A percentile compares a stretch with the other conserved stretches of the same genome.
Conservation (phyloP, 1,284 basidiomycete species). For the Abortiporus biennis region DNA sequence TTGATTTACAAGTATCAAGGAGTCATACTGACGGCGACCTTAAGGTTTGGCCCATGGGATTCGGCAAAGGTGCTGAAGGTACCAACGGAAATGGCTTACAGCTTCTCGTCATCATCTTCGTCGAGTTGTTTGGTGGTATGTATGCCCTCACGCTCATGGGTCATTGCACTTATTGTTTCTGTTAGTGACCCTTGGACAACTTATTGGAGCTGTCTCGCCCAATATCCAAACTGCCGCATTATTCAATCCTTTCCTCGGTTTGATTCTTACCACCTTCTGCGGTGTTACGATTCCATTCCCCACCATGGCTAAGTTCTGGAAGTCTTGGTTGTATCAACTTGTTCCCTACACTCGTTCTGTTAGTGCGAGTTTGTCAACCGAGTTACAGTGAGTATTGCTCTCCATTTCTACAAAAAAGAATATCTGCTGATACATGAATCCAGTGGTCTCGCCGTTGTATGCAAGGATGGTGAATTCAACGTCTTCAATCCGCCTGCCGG, state of each 20-base stretch:
- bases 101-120: constrained; percentile 64
- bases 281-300: constrained; percentile 80
- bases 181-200: constrained; percentile 65
- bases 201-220: constrained; percentile 73
- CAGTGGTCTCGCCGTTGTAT: constrained; percentile 63
- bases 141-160: background rate
- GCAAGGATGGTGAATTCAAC: constrained; percentile 63
- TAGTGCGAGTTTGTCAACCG: constrained; percentile 72
- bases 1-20: constrained; percentile 35
- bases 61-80: constrained; percentile 58
- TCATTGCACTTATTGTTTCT: background rate
- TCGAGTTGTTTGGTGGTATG: constrained; percentile 57
- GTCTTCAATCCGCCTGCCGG: constrained; percentile 67
- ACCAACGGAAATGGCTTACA: constrained; percentile 70
- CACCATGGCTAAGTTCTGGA: constrained; percentile 67
- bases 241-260: constrained; percentile 73
- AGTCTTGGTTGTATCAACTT: constrained; percentile 68
- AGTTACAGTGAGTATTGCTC: constrained; percentile 50
- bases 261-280: constrained; percentile 69
- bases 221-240: constrained; percentile 73
- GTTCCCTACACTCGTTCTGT: constrained; percentile 71
- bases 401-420: background rate
- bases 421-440: constrained; percentile 9
- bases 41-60: constrained; percentile 71
- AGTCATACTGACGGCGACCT: no score